Conservation (phyloP, 768 basidiomycete species). For the Tricholoma sp. region DNA sequence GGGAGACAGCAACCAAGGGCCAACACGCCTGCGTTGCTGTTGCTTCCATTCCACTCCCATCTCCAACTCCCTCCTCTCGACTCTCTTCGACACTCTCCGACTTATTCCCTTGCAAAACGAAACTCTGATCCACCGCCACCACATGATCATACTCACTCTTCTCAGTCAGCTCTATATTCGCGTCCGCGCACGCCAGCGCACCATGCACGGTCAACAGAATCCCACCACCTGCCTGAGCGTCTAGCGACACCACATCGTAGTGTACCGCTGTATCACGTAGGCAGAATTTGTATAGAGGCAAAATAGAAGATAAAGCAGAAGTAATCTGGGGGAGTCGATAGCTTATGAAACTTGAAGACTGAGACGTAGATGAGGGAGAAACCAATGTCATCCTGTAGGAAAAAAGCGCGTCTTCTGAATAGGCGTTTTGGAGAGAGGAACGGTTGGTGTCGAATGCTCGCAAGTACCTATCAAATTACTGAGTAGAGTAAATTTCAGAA, state of each 20-base stretch:
- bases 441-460: constrained; percentile 22
- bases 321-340: background rate
- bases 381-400: constrained; percentile 13
- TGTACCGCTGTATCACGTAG: constrained; percentile 11
- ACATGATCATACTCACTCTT: constrained; percentile 6
- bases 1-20: constrained; percentile 25
- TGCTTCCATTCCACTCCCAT: background rate
- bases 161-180: constrained; percentile 5
- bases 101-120: constrained; percentile 18
- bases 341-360: background rate
- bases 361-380: background rate
- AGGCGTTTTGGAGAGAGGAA: constrained; percentile 18
- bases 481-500: background rate
- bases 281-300: constrained; percentile 18
- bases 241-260: constrained; percentile 19
- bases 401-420: constrained; percentile 23
- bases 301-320: constrained; percentile 2
- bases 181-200: constrained; percentile 14
- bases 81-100: background rate
- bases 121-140: constrained; percentile 23
- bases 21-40: constrained; percentile 8
- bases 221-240: constrained; percentile 6
- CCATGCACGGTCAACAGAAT: constrained; percentile 23
- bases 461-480: constrained; percentile 16
- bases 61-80: background rate